These are phyloP conservation scores for Ulmus americana DNA, from an alignment of 331 rosid genomes.

Conservation along the genomic window DNA sequence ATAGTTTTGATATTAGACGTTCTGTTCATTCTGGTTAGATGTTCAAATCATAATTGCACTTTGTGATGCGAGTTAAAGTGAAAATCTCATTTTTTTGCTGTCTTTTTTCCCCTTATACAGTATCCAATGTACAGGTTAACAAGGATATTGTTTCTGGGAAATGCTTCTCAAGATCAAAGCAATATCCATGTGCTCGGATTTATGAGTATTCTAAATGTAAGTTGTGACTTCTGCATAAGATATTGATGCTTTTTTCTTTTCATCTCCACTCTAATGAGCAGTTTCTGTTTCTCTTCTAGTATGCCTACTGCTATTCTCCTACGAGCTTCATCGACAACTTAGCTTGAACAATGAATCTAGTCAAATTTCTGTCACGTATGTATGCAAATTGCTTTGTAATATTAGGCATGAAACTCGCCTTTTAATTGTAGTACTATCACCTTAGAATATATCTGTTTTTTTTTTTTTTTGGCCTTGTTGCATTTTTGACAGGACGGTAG, in stretches of 20 bases:
- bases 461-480: too few species aligned
- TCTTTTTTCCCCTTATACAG: slow-evolving; percentile 31
- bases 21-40: not conserved
- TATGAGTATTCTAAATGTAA: slow-evolving; percentile 81
- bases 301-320: slow-evolving; percentile 62
- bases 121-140: slow-evolving; percentile 47
- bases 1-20: not conserved
- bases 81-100: not conserved
- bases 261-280: slow-evolving; percentile 24
- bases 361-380: slow-evolving; percentile 61
- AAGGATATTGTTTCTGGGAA: slow-evolving; percentile 63
- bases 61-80: not conserved
- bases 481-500: too few species aligned
- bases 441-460: too few species aligned
- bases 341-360: slow-evolving; percentile 43
- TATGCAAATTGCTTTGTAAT: slow-evolving; percentile 3
- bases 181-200: slow-evolving; percentile 62
- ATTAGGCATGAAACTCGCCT: not conserved
- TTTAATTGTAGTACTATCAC: too few species aligned
- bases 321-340: slow-evolving; percentile 69
- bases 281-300: slow-evolving; percentile 40
- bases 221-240: slow-evolving; percentile 24
- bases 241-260: slow-evolving; percentile 4
- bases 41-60: not conserved
- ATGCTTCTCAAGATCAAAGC: slow-evolving; percentile 36